phyloP scores from a whole-genome alignment of 768 basidiomycete species.

The Rubroboletus satanas region DNA sequence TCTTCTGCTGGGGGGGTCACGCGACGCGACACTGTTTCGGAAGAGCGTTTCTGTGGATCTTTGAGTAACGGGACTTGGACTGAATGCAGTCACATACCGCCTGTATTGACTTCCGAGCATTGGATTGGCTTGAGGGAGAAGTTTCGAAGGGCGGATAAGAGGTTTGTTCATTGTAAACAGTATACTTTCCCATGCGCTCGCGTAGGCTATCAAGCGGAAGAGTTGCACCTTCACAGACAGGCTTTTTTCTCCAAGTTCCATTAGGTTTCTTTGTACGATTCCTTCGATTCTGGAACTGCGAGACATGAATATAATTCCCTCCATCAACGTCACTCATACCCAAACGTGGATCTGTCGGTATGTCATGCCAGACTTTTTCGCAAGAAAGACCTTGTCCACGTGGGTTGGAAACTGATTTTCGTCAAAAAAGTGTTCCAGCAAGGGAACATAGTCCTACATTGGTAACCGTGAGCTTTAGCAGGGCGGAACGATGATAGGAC shows the following conservation, averaged over 20 bases:
- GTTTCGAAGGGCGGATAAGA: neutral
- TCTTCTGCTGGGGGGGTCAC: neutral
- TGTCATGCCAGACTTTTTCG: neutral
- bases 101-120: neutral
- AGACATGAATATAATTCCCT: neutral
- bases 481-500: neutral
- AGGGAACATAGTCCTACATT: neutral
- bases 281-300: constrained; percentile 1
- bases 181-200: neutral
- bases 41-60: neutral
- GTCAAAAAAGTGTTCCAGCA: constrained; percentile 3
- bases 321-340: neutral
- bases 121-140: neutral
- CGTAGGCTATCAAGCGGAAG: neutral
- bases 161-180: neutral
- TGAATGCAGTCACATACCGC: neutral
- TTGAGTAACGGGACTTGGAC: neutral
- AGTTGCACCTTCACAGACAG: neutral
- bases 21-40: neutral
- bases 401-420: neutral
- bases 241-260: neutral
- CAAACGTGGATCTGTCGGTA: constrained; percentile 7
- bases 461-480: neutral
- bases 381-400: constrained; percentile 1
- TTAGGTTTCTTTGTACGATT: constrained; percentile 1